phyloP scores from a whole-genome alignment of 352 stramenopile species.

The Globisporangium okanoganense region DNA sequence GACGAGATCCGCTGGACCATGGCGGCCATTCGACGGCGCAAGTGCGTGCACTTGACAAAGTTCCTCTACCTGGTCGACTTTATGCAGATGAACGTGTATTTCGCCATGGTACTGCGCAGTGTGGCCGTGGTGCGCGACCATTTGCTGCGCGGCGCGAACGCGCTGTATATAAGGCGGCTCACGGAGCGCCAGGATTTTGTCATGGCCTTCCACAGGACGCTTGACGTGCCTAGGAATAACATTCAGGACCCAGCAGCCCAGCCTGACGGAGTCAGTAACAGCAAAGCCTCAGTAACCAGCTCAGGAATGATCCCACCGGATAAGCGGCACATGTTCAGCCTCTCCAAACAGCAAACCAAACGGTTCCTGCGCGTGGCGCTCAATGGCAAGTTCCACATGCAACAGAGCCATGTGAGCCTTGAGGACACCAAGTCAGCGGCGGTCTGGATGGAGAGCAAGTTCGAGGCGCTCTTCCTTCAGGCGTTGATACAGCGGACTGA shows the following conservation, averaged over 20 bases:
- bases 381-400: conserved; percentile 28
- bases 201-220: conserved; percentile 26
- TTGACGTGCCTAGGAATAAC: conserved; percentile 2
- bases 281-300: neutral
- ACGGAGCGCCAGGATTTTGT: conserved; percentile 27
- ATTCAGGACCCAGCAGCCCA: neutral
- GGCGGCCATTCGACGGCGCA: conserved; percentile 54
- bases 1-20: conserved; percentile 70
- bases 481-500: conserved; percentile 13
- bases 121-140: conserved; percentile 35
- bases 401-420: neutral
- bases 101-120: conserved; percentile 34
- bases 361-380: conserved; percentile 34
- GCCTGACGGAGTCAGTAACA: neutral
- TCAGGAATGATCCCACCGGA: neutral
- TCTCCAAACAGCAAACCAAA: conserved; percentile 50
- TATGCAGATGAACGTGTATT: conserved; percentile 42
- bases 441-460: conserved; percentile 32
- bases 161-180: conserved; percentile 25
- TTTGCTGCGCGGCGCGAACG: conserved; percentile 43
- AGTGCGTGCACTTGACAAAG: conserved; percentile 48
- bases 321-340: neutral
- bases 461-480: conserved; percentile 33
- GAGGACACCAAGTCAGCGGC: conserved; percentile 11
- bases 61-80: conserved; percentile 59